Base-by-base conservation (phyloP, 2,329 filamentous ascomycete species). In the Periconia digitata region DNA sequence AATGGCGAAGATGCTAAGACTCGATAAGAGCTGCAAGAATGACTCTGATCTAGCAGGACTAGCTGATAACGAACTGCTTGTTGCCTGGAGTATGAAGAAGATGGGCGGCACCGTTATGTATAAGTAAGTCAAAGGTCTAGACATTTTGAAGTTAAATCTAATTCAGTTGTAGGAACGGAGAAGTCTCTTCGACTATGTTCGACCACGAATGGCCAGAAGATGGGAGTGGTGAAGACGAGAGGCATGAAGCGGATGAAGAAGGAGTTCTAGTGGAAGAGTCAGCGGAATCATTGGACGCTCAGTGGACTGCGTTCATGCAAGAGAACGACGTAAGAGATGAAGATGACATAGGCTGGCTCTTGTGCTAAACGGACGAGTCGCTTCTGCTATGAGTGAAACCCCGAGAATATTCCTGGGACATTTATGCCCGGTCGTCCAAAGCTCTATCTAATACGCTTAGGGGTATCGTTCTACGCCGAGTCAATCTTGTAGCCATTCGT, bases 81-180 rank as follows among this genome's bases (percentile, higher is more conserved):
- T 65, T 4, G 6, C 58, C 1, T 64, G 60, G 59, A 58, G 49
- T 1, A 48, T 65, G 10, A 61, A 56, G 23, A 3, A 40, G 12
- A 16, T 43, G 10, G 21, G 23, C 15, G 24, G 23, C 15, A 24
- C 41, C 8, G 7, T 50, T n/a, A 21, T 46, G 1, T 36, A 38
- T 22, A 8, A 29, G 47, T 49, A 18, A 36, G 46, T 48, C 8
- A 6, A n/a, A 16, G 8, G 24, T 6, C 15, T n/a, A 6, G 10
- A 8, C 4, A 6, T 5, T 13, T 18, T 15, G 15, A 8, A 8
- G 15, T 32, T 21, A 6, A 18, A 39, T 7, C 7, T 39, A 15
- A 8, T 15, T 13, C 16, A 16, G 18, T 37, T 8, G 18, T 37
- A 39, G 20, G 21, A 43, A 43, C 17, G 41, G 41, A 13, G 41